Percentiles rank a stretch among this genome's conserved stretches.
phyloP scores from a whole-genome alignment of 768 basidiomycete species.

The Tricholomella constricta region DNA sequence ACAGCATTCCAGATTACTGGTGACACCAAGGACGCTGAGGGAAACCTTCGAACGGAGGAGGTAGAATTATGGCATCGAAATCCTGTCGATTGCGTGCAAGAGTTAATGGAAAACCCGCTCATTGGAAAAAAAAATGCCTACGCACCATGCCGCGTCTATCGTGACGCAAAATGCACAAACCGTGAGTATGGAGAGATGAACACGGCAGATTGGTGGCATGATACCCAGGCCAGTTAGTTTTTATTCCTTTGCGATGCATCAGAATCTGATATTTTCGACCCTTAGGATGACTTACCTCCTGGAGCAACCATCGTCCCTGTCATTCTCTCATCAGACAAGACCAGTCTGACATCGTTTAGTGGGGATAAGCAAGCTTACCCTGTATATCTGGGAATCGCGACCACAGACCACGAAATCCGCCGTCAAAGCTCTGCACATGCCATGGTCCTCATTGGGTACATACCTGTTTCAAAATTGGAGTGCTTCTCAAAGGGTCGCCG shows the following conservation, averaged over 20 bases:
- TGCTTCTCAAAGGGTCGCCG: not conserved
- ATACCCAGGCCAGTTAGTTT: constrained; percentile 30
- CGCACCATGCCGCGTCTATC: constrained; percentile 26
- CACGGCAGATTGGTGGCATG: constrained; percentile 39
- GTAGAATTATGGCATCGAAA: constrained; percentile 30
- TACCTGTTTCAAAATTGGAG: constrained; percentile 36
- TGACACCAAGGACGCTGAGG: constrained; percentile 4
- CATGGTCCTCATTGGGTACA: constrained; percentile 37
- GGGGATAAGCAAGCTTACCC: constrained; percentile 43
- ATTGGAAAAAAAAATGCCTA: constrained; percentile 28
- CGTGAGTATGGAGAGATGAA: constrained; percentile 38
- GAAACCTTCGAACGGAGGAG: constrained; percentile 11
- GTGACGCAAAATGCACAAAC: constrained; percentile 11
- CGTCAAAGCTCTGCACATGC: constrained; percentile 33
- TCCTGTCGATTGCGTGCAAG: constrained; percentile 30
- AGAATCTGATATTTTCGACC: constrained; percentile 1
- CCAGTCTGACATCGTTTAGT: constrained; percentile 33
- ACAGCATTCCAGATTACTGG: constrained; percentile 11
- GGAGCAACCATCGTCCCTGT: constrained; percentile 35
- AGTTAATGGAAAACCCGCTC: constrained; percentile 30
- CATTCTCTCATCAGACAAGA: constrained; percentile 42
- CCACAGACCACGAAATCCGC: constrained; percentile 34
- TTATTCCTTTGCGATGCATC: not conserved
- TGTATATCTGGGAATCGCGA: constrained; percentile 46
- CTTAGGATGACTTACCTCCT: constrained; percentile 13